Evolutionary conservation across 2,329 filamentous ascomycete species (phyloP).

Genomic region (Boeremia lycopersici): DNA sequence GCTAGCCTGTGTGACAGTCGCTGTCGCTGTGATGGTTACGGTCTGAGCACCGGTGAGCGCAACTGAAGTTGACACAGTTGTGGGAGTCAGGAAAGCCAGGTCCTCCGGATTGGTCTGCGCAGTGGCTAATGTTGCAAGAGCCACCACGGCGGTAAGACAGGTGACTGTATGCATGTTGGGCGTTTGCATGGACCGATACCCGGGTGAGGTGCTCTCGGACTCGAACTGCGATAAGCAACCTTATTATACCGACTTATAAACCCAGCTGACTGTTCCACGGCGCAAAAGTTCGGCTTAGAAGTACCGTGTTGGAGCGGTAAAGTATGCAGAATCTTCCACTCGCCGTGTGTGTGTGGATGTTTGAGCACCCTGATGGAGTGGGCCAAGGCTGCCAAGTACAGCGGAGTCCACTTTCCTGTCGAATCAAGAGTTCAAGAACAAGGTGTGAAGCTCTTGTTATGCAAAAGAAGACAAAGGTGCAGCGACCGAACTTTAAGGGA

Average conservation of each 20-base stretch:
- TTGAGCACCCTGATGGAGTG: conserved; percentile 41
- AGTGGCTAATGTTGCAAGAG: conserved; percentile 5
- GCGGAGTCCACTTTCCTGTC: conserved; percentile 22
- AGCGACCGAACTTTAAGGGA: no score
- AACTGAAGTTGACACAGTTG: conserved; percentile 2
- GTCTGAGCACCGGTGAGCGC: conserved; percentile 21
- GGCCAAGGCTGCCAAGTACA: conserved; percentile 18
- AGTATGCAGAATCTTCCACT: conserved; percentile 18
- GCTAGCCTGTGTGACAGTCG: conserved; percentile 14
- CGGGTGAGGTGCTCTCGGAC: conserved; percentile 6
- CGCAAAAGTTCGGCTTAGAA: conserved; percentile 12
- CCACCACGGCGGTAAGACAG: conserved; percentile 1
- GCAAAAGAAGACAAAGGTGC: no score
- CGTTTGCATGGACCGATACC: background rate
- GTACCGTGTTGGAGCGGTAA: conserved; percentile 23
- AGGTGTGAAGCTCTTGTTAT: no score
- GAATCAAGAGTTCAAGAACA: conserved; percentile 10
- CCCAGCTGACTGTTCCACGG: conserved; percentile 1
- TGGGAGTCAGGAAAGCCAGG: background rate
- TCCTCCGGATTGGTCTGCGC: conserved; percentile 20
- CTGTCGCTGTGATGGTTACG: conserved; percentile 10
- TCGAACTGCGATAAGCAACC: conserved; percentile 14
- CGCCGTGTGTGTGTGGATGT: conserved; percentile 21
- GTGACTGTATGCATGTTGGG: conserved; percentile 22
- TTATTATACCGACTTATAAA: conserved; percentile 25